Conservation (phyloP, 768 basidiomycete genomes). For the Hericium coralloides region DNA sequence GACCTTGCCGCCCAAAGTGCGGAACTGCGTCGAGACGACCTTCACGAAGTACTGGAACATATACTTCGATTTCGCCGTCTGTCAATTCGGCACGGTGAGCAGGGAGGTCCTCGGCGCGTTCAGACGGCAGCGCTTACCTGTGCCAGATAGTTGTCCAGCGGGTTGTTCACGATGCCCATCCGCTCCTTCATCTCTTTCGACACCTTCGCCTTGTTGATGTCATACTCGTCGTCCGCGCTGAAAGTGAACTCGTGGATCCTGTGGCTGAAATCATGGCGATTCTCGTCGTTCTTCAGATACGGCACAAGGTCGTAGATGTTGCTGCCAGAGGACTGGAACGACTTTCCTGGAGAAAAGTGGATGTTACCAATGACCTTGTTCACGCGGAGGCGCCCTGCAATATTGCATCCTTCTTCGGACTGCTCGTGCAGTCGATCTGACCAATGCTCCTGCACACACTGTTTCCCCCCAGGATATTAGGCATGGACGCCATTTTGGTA, state of each 20-base stretch:
- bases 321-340: slow-evolving; percentile 81
- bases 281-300: slow-evolving; percentile 81
- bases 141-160: slow-evolving; percentile 60
- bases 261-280: slow-evolving; percentile 93
- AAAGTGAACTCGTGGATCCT: slow-evolving; percentile 75
- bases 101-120: not conserved
- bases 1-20: slow-evolving; percentile 66
- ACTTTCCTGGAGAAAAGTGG: slow-evolving; percentile 88
- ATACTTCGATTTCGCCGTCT: slow-evolving; percentile 76
- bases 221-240: slow-evolving; percentile 76
- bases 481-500: not conserved
- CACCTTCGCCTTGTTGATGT: slow-evolving; percentile 52
- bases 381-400: slow-evolving; percentile 84
- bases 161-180: slow-evolving; percentile 66
- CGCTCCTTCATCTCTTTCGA: slow-evolving; percentile 57
- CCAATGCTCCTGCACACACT: slow-evolving; percentile 96
- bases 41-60: slow-evolving; percentile 99
- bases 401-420: slow-evolving; percentile 89
- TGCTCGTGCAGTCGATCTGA: slow-evolving; percentile 88
- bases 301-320: slow-evolving; percentile 88
- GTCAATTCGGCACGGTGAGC: not conserved
- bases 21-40: slow-evolving; percentile 93
- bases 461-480: not conserved
- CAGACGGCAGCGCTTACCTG: slow-evolving; percentile 33
- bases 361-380: slow-evolving; percentile 98